phyloP scores from a whole-genome alignment of 176 grass and related monocot species.

The Phyllostachys edulis region DNA sequence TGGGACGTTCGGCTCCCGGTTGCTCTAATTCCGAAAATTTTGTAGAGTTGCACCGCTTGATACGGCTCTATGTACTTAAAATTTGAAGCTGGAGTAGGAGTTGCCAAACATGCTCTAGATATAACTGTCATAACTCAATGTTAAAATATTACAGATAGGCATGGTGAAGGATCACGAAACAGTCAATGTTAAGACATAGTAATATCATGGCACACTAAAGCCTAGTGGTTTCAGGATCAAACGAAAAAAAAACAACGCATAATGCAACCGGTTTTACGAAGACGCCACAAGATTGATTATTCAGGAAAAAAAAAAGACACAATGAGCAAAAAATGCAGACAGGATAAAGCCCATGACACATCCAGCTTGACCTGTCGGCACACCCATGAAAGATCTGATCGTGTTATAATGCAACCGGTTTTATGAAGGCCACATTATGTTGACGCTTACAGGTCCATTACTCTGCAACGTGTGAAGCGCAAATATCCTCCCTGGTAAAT shows the following conservation, averaged over 20 bases:
- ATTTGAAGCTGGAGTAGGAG: too few relatives aligned
- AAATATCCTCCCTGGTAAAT: neutral
- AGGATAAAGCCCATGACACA: neutral
- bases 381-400: conserved; percentile 26
- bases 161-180: neutral
- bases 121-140: neutral
- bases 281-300: conserved; percentile 1
- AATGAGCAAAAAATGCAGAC: conserved; percentile 25
- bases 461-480: conserved; percentile 4
- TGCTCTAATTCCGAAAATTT: too few relatives aligned
- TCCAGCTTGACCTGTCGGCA: conserved; percentile 26
- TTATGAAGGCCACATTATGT: conserved; percentile 5
- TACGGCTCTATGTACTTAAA: too few relatives aligned
- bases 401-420: neutral
- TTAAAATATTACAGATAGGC: neutral
- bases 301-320: neutral
- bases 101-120: too few relatives aligned
- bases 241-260: too few relatives aligned
- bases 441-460: conserved; percentile 17
- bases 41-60: too few relatives aligned
- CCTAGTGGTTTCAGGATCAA: neutral
- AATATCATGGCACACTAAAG: neutral
- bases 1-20: too few relatives aligned
- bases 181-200: neutral
- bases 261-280: too few relatives aligned